These are phyloP conservation scores for Starmerella khaoyaiensis DNA, from an alignment of 805 yeast species.

Conservation along the genomic window DNA sequence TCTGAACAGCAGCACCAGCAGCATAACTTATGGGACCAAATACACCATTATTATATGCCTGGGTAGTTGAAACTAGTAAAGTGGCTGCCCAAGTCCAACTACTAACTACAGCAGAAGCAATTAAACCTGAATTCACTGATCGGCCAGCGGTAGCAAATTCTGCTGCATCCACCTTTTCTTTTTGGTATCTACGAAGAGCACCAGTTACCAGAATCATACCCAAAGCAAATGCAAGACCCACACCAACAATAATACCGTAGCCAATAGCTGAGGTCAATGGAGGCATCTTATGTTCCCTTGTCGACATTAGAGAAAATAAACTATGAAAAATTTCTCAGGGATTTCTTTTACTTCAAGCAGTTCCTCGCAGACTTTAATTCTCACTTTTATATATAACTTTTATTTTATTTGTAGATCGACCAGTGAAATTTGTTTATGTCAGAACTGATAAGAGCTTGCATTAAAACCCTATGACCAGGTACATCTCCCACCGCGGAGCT, in stretches of 20 bases:
- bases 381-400: neutral
- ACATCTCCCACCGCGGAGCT: too few relatives aligned
- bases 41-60: constrained; percentile 66
- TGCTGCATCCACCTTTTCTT: constrained; percentile 81
- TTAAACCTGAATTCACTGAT: constrained; percentile 69
- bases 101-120: constrained; percentile 81
- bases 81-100: constrained; percentile 95
- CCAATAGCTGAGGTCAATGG: constrained; percentile 67
- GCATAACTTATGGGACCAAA: constrained; percentile 77
- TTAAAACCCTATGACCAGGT: too few relatives aligned
- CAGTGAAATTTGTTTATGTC: neutral
- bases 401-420: too few relatives aligned
- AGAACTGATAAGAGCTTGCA: too few relatives aligned
- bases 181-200: constrained; percentile 62
- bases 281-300: constrained; percentile 11
- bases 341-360: too few relatives aligned
- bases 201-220: constrained; percentile 71
- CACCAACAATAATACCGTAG: constrained; percentile 74
- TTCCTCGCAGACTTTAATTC: too few relatives aligned
- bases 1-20: constrained; percentile 83
- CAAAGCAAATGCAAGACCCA: constrained; percentile 51
- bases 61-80: constrained; percentile 58
- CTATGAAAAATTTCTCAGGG: too few relatives aligned
- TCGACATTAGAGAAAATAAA: too few relatives aligned
- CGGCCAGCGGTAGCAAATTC: constrained; percentile 91